A percentile compares a stretch with the other conserved stretches of the same genome.
These are phyloP conservation scores for Candida frijolesensis DNA, from an alignment of 1,139 yeast genomes.

Conservation along the genomic window DNA sequence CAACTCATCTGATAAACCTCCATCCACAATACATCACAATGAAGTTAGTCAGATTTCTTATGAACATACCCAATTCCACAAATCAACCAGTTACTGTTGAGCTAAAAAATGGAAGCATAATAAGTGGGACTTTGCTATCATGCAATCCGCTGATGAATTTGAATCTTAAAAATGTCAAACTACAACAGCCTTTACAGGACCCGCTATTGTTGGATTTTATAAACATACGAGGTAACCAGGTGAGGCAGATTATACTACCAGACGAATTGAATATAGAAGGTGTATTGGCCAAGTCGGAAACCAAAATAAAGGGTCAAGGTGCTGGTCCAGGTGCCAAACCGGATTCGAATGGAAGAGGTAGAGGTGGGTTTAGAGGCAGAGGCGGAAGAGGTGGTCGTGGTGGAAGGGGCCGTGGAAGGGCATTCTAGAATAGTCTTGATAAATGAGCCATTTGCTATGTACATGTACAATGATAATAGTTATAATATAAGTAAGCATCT, in stretches of 20 bases:
- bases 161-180: constrained; percentile 77
- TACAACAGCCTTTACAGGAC: constrained; percentile 71
- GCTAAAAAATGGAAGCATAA: constrained; percentile 74
- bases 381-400: constrained; percentile 16
- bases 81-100: constrained; percentile 91
- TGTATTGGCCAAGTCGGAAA: constrained; percentile 52
- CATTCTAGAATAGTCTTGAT: not conserved
- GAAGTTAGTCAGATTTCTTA: constrained; percentile 67
- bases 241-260: constrained; percentile 82
- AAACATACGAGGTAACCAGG: constrained; percentile 87
- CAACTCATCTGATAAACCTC: not conserved
- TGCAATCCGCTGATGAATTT: constrained; percentile 95
- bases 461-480: not conserved
- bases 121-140: constrained; percentile 58
- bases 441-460: constrained; percentile 10
- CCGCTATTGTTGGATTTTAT: constrained; percentile 77
- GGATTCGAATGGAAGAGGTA: constrained; percentile 18
- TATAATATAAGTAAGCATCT: constrained; percentile 3
- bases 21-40: constrained; percentile 19
- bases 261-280: constrained; percentile 85
- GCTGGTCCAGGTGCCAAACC: constrained; percentile 40
- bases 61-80: constrained; percentile 68
- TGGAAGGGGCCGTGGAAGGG: constrained; percentile 11
- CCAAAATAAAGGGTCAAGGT: constrained; percentile 42
- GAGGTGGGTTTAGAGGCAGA: constrained; percentile 24